phyloP scores from a whole-genome alignment of 192 early-diverging fungal species.

The Coemansia sp. region DNA sequence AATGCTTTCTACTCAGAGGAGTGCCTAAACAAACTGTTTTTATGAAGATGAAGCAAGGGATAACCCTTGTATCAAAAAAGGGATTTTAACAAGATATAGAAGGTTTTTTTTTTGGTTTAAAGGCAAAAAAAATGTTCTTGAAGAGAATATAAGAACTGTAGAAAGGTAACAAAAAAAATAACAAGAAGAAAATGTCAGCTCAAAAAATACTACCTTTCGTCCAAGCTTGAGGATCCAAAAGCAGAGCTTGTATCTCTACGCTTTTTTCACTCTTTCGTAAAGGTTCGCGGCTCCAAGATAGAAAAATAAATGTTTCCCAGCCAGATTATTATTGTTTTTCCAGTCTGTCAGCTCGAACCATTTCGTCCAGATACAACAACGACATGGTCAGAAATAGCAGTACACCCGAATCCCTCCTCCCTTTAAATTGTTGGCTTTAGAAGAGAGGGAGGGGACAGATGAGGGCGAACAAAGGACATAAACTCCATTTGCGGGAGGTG shows the following conservation, averaged over 20 bases:
- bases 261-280: neutral
- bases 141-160: constrained; percentile 1
- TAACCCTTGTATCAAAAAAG: neutral
- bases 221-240: neutral
- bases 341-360: neutral
- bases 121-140: neutral
- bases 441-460: neutral
- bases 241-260: neutral
- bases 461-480: neutral
- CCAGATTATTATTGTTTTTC: neutral
- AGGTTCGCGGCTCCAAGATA: neutral
- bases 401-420: neutral
- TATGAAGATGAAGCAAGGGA: neutral
- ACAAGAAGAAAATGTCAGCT: neutral
- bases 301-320: neutral
- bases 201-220: neutral
- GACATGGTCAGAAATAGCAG: neutral
- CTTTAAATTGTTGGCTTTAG: too few species aligned
- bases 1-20: neutral
- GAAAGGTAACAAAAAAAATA: neutral
- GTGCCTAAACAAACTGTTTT: neutral
- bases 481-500: constrained; percentile 1
- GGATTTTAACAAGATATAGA: neutral
- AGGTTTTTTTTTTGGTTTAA: neutral
- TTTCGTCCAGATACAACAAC: neutral